Evolutionary conservation across 768 basidiomycete species (phyloP).

Genomic region (Fistulinella prunicolor): DNA sequence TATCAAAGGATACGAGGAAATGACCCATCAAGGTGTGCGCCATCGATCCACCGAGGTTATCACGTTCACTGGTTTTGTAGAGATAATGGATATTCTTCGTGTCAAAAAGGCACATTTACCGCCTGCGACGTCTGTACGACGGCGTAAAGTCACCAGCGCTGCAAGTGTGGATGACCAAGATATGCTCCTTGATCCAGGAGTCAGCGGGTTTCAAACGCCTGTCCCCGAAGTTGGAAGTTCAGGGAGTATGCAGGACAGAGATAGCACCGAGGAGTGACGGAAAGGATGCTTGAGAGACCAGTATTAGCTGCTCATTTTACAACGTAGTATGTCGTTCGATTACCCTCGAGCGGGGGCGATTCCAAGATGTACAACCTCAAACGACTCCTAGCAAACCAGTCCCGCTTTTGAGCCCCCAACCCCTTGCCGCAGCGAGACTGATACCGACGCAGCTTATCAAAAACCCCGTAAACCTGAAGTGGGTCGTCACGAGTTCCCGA

Average conservation of each 20-base stretch:
- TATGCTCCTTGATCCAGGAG: conserved; percentile 21
- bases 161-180: conserved; percentile 45
- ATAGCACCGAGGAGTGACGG: conserved; percentile 12
- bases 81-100: conserved; percentile 78
- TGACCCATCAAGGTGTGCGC: conserved; percentile 69
- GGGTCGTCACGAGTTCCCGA: not conserved
- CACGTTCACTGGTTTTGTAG: conserved; percentile 34
- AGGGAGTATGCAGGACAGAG: conserved; percentile 15
- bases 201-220: conserved; percentile 25
- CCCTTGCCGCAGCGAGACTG: conserved; percentile 68
- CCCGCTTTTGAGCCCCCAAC: conserved; percentile 62
- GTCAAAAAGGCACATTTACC: conserved; percentile 68
- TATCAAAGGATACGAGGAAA: conserved; percentile 74
- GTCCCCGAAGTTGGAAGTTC: conserved; percentile 10
- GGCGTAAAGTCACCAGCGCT: conserved; percentile 53
- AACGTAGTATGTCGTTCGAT: not conserved
- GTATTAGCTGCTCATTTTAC: conserved; percentile 3
- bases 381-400: conserved; percentile 70
- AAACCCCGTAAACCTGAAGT: conserved; percentile 72
- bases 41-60: not conserved
- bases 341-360: too few species aligned
- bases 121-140: conserved; percentile 34
- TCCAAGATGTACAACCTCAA: conserved; percentile 24
- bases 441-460: conserved; percentile 79
- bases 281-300: not conserved